Evolutionary conservation across 805 yeast genomes (phyloP), one percentile per base, ranked within the genome.

Genomic region (Saccharomyces eubayanus): DNA sequence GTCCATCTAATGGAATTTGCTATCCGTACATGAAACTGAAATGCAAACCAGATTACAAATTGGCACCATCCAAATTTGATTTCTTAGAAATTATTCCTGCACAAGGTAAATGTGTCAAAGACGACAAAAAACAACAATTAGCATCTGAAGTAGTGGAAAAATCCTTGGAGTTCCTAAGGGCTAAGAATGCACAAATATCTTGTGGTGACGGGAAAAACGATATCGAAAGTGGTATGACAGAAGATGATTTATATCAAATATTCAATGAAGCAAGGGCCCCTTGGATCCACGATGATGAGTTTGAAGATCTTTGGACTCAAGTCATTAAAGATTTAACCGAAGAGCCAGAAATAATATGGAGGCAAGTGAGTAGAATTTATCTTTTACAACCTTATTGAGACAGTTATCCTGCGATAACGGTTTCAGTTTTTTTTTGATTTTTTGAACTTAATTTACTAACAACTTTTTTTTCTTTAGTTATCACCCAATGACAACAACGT

Each of bases 1-100:
- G 98, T 65, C 97, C 98, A 1, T 78, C 76, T 3, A 84, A 91
- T 70, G 94, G 91, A 0, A 74, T 80, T 41, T 92, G 98, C 70
- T 81, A 77, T 58, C 80, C 82, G 27, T 66, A 76, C 47, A 73
- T 86, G 61, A 73, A 77, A 51, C 63, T 87, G 8, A 82, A 78
- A 53, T 92, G 99, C 69, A 83, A 80, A 60, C 83, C 82, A 47
- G 96, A 85, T 53, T 73, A 77, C 51, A 84, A 85, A 14, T 74
- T 79, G 57, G 71, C 80, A 43, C 53, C 57, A 30, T 57, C 66
- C 12, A 47, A 46, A 6, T 60, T 53, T 48, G 58, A 59, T 48
- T 64, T 81, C 31, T 74, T 77, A 54, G 85, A 87, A 5, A 53
- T 80, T 14, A 70, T 87, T 24, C 88, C 94, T 10, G 62, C 83